phyloP scores from a whole-genome alignment of 768 basidiomycete genomes.

The Collybia sordida region DNA sequence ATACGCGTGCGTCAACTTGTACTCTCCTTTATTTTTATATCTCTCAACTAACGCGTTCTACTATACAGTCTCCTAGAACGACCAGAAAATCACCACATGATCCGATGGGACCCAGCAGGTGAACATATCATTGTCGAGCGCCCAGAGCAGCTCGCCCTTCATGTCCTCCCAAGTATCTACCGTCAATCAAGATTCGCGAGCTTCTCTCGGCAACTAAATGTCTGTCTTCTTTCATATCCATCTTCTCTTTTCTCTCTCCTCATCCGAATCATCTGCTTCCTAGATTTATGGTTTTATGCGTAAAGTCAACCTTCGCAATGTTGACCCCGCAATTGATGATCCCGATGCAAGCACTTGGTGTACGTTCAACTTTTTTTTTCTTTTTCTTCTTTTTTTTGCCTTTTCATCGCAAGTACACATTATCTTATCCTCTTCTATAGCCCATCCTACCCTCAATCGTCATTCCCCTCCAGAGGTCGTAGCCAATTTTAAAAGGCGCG shows the following conservation, averaged over 20 bases:
- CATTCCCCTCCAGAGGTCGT: conserved; percentile 89
- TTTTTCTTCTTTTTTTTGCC: no score
- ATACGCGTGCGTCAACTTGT: conserved; percentile 71
- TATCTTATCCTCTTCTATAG: conserved; percentile 35
- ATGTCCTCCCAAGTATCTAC: conserved; percentile 92
- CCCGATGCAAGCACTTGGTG: conserved; percentile 98
- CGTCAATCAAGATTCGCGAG: conserved; percentile 96
- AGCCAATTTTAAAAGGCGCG: conserved; percentile 92
- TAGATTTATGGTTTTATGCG: conserved; percentile 99
- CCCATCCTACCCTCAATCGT: conserved; percentile 89
- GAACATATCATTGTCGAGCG: conserved; percentile 95
- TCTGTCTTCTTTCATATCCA: conserved; percentile 41
- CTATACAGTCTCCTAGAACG: conserved; percentile 75
- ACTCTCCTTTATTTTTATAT: conserved; percentile 1
- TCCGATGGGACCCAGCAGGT: conserved; percentile 92
- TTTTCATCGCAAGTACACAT: neutral
- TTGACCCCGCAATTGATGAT: conserved; percentile 93
- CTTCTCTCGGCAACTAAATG: conserved; percentile 97
- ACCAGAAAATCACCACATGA: conserved; percentile 94
- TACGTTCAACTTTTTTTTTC: conserved; percentile 40
- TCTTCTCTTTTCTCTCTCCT: conserved; percentile 18
- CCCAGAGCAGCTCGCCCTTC: conserved; percentile 90
- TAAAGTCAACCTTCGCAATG: conserved; percentile 93
- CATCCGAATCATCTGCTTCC: conserved; percentile 17
- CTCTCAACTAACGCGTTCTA: conserved; percentile 14